These are phyloP conservation scores for Phytophthora vignae DNA, from an alignment of 352 stramenopile species.

Conservation along the genomic window DNA sequence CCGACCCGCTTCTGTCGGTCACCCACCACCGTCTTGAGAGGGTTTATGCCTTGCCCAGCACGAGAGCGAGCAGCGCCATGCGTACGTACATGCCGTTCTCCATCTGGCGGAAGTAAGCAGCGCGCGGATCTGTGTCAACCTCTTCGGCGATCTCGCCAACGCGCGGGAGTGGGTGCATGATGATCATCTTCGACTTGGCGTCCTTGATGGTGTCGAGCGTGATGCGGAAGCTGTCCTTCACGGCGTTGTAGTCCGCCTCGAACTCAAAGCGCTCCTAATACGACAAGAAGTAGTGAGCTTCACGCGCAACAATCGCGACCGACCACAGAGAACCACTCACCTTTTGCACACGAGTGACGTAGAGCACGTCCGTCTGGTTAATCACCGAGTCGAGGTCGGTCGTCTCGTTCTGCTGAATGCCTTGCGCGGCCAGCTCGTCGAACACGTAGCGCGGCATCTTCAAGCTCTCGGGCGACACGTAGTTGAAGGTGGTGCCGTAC, in stretches of 20 bases:
- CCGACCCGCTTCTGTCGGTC: conserved; percentile 8
- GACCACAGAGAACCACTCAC: conserved; percentile 7
- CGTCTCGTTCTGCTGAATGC: conserved; percentile 90
- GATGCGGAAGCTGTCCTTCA: conserved; percentile 93
- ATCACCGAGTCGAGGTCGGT: conserved; percentile 90
- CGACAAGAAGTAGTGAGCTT: conserved; percentile 8
- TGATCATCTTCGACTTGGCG: conserved; percentile 93
- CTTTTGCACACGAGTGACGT: conserved; percentile 98
- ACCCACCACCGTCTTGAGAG: not conserved
- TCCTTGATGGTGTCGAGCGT: conserved; percentile 69
- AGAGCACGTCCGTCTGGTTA: conserved; percentile 96
- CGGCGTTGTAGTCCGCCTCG: conserved; percentile 94
- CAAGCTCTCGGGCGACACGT: conserved; percentile 91
- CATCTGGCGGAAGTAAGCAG: conserved; percentile 98
- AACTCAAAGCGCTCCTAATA: conserved; percentile 95
- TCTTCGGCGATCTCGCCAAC: conserved; percentile 98
- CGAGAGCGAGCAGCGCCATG: conserved; percentile 97
- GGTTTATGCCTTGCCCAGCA: conserved; percentile 86
- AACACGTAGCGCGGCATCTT: conserved; percentile 88
- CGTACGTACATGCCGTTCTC: conserved; percentile 99
- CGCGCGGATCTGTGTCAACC: conserved; percentile 95
- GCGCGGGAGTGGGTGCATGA: conserved; percentile 99
- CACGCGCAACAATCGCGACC: not conserved
- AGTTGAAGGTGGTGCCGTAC: conserved; percentile 93
- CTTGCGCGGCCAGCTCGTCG: conserved; percentile 68